Base-by-base conservation (phyloP, 108 stramenopile genomes). In the Asterionellopsis glacialis region DNA sequence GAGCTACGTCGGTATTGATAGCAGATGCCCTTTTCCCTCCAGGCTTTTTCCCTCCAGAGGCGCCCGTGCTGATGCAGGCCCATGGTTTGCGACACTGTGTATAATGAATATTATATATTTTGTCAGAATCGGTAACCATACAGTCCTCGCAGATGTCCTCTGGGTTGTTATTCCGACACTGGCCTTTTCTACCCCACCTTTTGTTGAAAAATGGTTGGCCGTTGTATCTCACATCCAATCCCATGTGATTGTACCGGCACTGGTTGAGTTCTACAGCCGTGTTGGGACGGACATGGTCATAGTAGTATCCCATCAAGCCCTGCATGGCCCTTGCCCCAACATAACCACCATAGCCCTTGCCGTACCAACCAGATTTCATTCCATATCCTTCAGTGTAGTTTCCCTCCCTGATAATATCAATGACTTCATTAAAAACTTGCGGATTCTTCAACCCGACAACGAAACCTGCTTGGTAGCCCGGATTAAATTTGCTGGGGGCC, bases 1-100 rank as follows among this genome's bases (percentile, higher is more conserved):
- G 45, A 5, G 69, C 65, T 25, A 56, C 75, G 0, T 69, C 45
- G 13, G 58, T 64, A 54, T 76, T 72, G 18, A 86, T 80, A 26
- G 49, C 27, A 0, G 23, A 33, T 1, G 60, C 62, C 13, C 65
- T 51, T 22, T 54, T 43, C 0, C 18, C 24, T 13, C 44, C 65
- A 22, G 55, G 43, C 11, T 15, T 33, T 12, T 42, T 61, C 0
- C 69, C 69, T 16, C 15, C 15, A 26, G 9, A 12, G 19, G 43
- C 18, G 13, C 56, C 49, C 28, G 43, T 43, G 9, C 57, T 64
- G 0, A 74, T 63, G 47, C 83, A 84, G 25, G 77, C 67, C 83
- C 83, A 84, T 19, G 83, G 83, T 59, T 84, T 84, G 19, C 83
- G 76, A 42, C 83, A 84, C 21, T 74, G 71, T 22, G 83, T 84